phyloP scores from a whole-genome alignment of 176 grass and related monocot genomes.

The Cocos nucifera region DNA sequence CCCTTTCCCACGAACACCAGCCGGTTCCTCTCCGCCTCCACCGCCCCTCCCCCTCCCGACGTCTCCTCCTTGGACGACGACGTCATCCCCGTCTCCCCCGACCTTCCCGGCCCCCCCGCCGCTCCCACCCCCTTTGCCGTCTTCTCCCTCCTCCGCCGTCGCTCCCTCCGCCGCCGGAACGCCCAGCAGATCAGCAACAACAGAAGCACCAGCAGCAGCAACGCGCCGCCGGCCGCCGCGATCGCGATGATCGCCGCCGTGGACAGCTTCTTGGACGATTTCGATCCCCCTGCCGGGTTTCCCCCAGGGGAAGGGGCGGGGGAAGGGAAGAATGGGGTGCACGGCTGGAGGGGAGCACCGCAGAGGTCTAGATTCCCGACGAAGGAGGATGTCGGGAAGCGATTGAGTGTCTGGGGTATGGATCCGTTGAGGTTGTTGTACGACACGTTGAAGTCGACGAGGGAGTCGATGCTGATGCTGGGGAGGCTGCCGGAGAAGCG shows the following conservation, averaged over 20 bases:
- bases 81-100: slow-evolving; percentile 30
- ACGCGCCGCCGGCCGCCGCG: slow-evolving; percentile 13
- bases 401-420: slow-evolving; percentile 38
- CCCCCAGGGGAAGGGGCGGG: slow-evolving; percentile 11
- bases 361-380: slow-evolving; percentile 45
- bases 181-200: slow-evolving; percentile 26
- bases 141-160: background rate
- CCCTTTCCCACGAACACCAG: slow-evolving; percentile 66
- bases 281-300: background rate
- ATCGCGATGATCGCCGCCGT: slow-evolving; percentile 50
- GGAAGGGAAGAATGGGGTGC: slow-evolving; percentile 52
- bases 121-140: slow-evolving; percentile 9
- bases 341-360: slow-evolving; percentile 38
- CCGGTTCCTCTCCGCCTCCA: slow-evolving; percentile 19
- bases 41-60: background rate
- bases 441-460: slow-evolving; percentile 51
- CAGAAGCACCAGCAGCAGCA: slow-evolving; percentile 30
- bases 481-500: slow-evolving; percentile 52
- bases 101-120: slow-evolving; percentile 13
- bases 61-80: slow-evolving; percentile 60
- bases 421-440: slow-evolving; percentile 69
- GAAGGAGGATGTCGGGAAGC: slow-evolving; percentile 43
- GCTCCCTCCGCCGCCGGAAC: background rate
- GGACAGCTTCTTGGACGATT: slow-evolving; percentile 35
- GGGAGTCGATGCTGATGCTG: slow-evolving; percentile 32